These are phyloP conservation scores for Suillus tomentosus DNA, from an alignment of 768 basidiomycete species.

Conservation along the genomic window DNA sequence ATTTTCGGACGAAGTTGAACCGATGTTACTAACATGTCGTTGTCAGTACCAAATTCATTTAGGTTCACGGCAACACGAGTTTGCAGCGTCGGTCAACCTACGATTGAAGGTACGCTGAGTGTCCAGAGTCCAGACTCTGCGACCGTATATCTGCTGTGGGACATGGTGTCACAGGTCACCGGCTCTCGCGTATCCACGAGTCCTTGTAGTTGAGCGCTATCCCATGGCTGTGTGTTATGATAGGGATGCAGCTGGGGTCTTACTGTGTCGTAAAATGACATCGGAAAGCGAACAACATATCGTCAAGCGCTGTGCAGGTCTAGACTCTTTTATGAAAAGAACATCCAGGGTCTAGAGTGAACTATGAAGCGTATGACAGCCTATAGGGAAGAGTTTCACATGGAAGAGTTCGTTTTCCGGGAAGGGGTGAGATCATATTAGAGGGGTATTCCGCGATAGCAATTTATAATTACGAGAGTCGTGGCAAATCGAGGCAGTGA, in stretches of 20 bases:
- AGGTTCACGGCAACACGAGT: not conserved
- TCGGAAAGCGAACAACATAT: not conserved
- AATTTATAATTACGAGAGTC: constrained; percentile 1
- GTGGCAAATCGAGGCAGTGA: not conserved
- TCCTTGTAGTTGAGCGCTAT: not conserved
- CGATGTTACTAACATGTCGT: not conserved
- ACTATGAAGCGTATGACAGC: not conserved
- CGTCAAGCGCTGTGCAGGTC: not conserved
- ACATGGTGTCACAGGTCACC: not conserved
- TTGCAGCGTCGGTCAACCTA: not conserved
- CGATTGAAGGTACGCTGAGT: not conserved
- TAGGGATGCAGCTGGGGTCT: not conserved
- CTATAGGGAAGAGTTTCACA: not conserved
- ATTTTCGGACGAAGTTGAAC: not conserved
- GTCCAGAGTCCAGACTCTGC: no score
- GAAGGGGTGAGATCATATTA: constrained; percentile 2
- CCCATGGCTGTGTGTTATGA: not conserved
- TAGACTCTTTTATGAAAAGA: not conserved
- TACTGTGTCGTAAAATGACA: not conserved
- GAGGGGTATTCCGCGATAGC: not conserved
- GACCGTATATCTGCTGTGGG: not conserved
- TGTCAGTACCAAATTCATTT: not conserved
- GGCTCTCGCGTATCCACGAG: not conserved
- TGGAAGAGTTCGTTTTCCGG: not conserved
- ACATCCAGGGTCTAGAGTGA: not conserved